Evolutionary conservation across 805 yeast genomes (phyloP).

Genomic region (Yarrowia sp.): DNA sequence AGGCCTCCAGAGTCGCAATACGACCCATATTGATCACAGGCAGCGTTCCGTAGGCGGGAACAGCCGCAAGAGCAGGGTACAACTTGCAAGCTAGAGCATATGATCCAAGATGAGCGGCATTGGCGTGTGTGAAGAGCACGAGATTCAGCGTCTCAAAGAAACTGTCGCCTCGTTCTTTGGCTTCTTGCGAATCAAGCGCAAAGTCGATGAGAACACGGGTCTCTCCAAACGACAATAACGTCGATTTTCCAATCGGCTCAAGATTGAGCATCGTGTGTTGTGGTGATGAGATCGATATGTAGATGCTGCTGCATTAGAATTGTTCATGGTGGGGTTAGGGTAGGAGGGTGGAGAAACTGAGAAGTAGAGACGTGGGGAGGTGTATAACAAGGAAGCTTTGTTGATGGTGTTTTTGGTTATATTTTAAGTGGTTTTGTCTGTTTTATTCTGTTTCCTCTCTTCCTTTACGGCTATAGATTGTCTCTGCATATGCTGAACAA

Average conservation of each 20-base stretch:
- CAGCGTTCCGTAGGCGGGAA: constrained; percentile 86
- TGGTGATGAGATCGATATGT: neutral
- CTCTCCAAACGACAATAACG: constrained; percentile 23
- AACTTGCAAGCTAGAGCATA: constrained; percentile 68
- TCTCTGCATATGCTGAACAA: no score
- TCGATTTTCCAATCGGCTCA: constrained; percentile 32
- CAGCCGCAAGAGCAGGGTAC: constrained; percentile 62
- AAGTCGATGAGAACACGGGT: constrained; percentile 26
- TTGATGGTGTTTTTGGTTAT: no score
- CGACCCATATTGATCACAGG: constrained; percentile 89
- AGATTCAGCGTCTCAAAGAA: constrained; percentile 50
- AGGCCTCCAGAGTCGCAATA: constrained; percentile 81
- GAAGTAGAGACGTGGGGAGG: no score
- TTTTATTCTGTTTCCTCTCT: no score
- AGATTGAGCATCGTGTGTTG: constrained; percentile 33
- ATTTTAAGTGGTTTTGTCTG: no score
- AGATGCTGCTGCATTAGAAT: constrained; percentile 3
- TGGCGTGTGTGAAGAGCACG: constrained; percentile 85
- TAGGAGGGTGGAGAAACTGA: neutral
- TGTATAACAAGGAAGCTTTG: no score
- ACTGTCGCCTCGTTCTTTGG: constrained; percentile 56
- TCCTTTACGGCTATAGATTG: no score
- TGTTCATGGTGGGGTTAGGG: constrained; percentile 24
- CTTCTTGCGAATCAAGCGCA: constrained; percentile 50
- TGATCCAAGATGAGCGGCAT: constrained; percentile 80